Evolutionary conservation across 1,284 basidiomycete genomes (phyloP), one percentile per base, ranked within the genome.

Genomic region (Clitocybe nebularis): DNA sequence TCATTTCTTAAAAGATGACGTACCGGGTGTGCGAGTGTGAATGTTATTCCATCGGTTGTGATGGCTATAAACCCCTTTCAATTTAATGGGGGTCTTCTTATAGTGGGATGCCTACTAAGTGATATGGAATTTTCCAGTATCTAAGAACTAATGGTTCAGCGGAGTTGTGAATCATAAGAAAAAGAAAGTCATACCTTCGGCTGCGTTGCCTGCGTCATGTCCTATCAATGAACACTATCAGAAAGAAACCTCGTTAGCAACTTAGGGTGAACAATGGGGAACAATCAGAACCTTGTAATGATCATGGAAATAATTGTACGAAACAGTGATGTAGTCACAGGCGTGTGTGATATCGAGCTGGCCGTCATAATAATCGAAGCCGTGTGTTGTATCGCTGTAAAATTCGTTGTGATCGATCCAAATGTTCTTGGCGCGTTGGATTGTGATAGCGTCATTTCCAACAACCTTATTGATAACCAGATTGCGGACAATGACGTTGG

Each of bases 401-500:
- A 57, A 55, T 39, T 56, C 54, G 36, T 54, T 54, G 37, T 55
- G 54, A 35, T 57, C 54, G 35, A 57, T 50, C 55, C 55, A 57
- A n/a, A 53, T 43, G 40, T 56, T 54, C 7, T 44, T 47, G 8
- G 49, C 39, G 13, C 34, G 26, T 35, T 54, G 50, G 1, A 55
- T 45, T 4, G 52, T 51, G 21, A 55, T 49, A 3, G 45, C 50
- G 30, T 54, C 53, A 45, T 54, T 50, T 7, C 54, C 54, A 13
- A 49, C 43, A 35, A 57, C 50, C 41, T 55, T 55, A 43, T 54
- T 53, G 41, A 54, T 48, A 32, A 57, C 52, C 26, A 57, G 32
- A 30, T 57, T 57, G 20, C 49, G 50, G 13, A 55, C 47, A 39
- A 57, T 52, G 37, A 57, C 47, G 39, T 57, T 57, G 16, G 52